These are phyloP conservation scores for Malassezia dermatis DNA, from an alignment of 1,284 basidiomycete species.

Conservation along the genomic window DNA sequence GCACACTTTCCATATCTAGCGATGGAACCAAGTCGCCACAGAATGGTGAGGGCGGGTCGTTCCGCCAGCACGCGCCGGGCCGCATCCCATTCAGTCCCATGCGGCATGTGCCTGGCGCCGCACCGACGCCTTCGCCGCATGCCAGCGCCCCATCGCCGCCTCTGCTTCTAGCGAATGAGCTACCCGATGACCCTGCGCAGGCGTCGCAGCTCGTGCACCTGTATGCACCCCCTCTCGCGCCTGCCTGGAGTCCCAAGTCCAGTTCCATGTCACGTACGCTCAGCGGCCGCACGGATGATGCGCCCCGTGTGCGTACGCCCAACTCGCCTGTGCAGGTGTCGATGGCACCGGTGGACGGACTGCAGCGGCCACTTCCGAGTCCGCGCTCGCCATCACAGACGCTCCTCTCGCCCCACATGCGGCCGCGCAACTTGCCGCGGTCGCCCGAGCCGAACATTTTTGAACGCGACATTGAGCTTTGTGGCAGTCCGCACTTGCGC, in stretches of 20 bases:
- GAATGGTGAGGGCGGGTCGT: not conserved
- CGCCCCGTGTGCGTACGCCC: not conserved
- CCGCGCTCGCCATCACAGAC: not conserved
- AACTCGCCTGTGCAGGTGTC: not conserved
- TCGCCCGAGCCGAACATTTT: constrained; percentile 33
- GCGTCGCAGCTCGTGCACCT: constrained; percentile 33
- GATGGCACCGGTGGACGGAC: not conserved
- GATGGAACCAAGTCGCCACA: not conserved
- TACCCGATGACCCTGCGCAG: constrained; percentile 35
- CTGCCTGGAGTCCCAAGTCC: constrained; percentile 22
- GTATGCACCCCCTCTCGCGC: constrained; percentile 35
- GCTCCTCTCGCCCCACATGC: not conserved
- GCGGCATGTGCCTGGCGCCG: not conserved
- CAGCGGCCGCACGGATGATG: constrained; percentile 6
- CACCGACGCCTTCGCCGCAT: not conserved
- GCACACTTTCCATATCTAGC: not conserved
- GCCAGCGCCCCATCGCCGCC: not conserved
- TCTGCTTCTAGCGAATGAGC: constrained; percentile 26
- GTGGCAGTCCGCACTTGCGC: constrained; percentile 32
- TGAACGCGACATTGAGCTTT: constrained; percentile 42
- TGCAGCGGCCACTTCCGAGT: not conserved
- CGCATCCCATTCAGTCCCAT: constrained; percentile 9
- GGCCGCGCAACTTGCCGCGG: not conserved
- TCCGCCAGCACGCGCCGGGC: not conserved
- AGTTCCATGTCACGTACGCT: constrained; percentile 17